phyloP scores from a whole-genome alignment of 192 early-diverging fungal genomes.

The Backusella sp. region DNA sequence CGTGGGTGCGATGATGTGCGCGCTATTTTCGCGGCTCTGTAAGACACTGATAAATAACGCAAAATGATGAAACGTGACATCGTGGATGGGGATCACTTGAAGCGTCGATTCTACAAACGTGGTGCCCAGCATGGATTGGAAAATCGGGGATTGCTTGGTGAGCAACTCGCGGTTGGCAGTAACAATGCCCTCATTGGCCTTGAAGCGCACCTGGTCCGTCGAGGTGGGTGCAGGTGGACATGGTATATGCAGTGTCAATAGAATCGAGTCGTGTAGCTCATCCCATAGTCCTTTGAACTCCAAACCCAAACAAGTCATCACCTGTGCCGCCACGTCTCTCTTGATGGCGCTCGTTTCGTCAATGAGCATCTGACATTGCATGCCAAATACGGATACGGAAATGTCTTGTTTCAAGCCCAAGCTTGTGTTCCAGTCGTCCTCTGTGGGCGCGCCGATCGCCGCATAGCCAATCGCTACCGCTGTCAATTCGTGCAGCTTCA shows the following conservation, averaged over 20 bases:
- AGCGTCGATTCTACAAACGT: not conserved
- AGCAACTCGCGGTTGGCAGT: not conserved
- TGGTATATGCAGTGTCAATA: too few species aligned
- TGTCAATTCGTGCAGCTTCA: slow-evolving; percentile 5
- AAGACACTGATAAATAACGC: not conserved
- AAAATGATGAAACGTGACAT: not conserved
- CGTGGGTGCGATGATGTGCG: not conserved
- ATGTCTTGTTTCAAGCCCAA: not conserved
- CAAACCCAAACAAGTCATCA: not conserved
- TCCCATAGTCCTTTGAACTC: not conserved
- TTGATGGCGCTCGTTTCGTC: not conserved
- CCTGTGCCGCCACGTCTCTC: slow-evolving; percentile 6
- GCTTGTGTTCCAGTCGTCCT: not conserved
- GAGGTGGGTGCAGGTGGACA: too few species aligned
- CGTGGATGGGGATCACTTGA: not conserved
- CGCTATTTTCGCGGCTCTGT: not conserved
- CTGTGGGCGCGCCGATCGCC: not conserved
- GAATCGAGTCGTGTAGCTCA: too few species aligned
- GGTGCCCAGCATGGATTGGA: slow-evolving; percentile 1
- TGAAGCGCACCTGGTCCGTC: not conserved
- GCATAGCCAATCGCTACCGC: slow-evolving; percentile 13
- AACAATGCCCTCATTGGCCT: not conserved
- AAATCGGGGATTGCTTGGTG: not conserved
- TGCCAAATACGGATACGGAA: not conserved
- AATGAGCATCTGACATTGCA: slow-evolving; percentile 12